Base-by-base conservation (phyloP, 192 early-diverging fungal species). In the Nowakowskiella sp. region DNA sequence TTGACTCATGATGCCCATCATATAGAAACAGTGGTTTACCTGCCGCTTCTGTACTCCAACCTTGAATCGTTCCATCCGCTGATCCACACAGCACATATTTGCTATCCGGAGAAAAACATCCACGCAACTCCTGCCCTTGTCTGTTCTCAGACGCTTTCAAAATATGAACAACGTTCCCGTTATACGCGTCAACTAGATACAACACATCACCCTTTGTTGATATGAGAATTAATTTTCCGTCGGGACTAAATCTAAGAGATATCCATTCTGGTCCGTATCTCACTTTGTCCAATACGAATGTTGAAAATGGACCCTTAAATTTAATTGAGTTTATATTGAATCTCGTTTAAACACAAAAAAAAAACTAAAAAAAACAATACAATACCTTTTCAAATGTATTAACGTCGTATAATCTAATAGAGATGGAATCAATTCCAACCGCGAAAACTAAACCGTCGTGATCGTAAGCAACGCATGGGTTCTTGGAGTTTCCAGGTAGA, bases 361-460 rank as follows among this genome's bases (percentile, higher is more conserved):
- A 2, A 3, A 6, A 6, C 16, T 51, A 36, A 26, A 32, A 53
- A 47, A 27, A 60, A 13, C 42, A 44, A 27, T 13, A 47, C 43
- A 3, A 25, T 49, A 34, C 77, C 1, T 61, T 61, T 50, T 77
- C 70, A 60, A 78, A 73, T 10, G 80, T 74, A 29, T 76, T 68
- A n/a, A 81, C 62, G 55, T 91, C 89, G 36, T 86, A 91, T 21
- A 97, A 58, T 24, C 76, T 62, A 6, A 92, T 61, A 0, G 61
- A 69, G 22, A 51, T 58, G 7, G 69, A 71, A 10, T 67, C 74
- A 1, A 77, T 52, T 1, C 70, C 74, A 28, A 83, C 71, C 3
- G 83, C 89, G 73, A 94, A 86, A 0, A 92, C 82, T 19, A 80
- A 60, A 1, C 87, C 90, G 2, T 78, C 74, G 1, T 83, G 87